A percentile compares a stretch with the other conserved stretches of the same genome.
These are phyloP conservation scores for Plenodomus biglobosus DNA, from an alignment of 2,329 filamentous ascomycete species.

Conservation along the genomic window DNA sequence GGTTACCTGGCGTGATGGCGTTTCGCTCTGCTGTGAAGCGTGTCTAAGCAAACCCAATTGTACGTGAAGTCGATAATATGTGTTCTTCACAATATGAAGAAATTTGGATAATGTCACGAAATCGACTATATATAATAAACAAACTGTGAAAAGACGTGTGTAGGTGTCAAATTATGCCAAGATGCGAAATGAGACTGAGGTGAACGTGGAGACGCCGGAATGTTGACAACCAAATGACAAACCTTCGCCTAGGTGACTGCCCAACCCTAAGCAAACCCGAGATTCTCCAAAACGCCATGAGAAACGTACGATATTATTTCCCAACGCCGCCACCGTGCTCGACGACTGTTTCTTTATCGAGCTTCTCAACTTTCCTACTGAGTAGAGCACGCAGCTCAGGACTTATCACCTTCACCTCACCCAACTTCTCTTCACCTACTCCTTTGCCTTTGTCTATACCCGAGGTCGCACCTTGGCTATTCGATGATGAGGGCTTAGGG, in stretches of 20 bases:
- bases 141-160: background rate
- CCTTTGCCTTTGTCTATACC: slow-evolving; percentile 41
- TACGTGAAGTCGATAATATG: background rate
- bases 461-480: slow-evolving; percentile 26
- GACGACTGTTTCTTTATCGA: slow-evolving; percentile 48
- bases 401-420: slow-evolving; percentile 59
- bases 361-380: slow-evolving; percentile 59
- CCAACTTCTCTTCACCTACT: slow-evolving; percentile 26
- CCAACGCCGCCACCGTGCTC: slow-evolving; percentile 38
- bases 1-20: background rate
- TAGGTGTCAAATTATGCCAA: slow-evolving; percentile 2
- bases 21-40: background rate
- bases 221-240: background rate
- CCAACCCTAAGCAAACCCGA: background rate
- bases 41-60: background rate
- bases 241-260: background rate
- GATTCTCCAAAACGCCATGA: slow-evolving; percentile 7
- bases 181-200: slow-evolving; percentile 6
- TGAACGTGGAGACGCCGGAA: slow-evolving; percentile 4
- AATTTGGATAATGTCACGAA: background rate
- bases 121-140: background rate
- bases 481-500: slow-evolving; percentile 16
- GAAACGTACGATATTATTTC: slow-evolving; percentile 3
- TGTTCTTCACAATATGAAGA: background rate
- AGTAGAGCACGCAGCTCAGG: slow-evolving; percentile 63